Base-by-base conservation (phyloP, 2,329 filamentous ascomycete genomes). In the Aspergillus quadricinctus region DNA sequence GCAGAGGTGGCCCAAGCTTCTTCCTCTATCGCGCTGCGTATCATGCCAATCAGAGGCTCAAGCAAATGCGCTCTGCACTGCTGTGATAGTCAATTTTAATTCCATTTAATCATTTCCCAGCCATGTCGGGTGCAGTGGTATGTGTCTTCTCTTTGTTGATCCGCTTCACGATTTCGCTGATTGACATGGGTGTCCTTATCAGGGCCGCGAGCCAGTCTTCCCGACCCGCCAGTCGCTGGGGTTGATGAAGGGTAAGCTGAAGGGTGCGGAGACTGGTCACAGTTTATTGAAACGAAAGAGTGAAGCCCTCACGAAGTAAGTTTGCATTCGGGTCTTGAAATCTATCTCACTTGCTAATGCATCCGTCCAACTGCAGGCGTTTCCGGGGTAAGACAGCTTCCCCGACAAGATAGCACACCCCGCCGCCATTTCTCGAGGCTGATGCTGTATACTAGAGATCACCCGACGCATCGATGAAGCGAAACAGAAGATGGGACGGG, bases 401-500 rank as follows among this genome's bases (percentile, higher is more conserved):
- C 61, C 59, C 41, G 60, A 52, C 57, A 58, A 57, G 52, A 59
- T 57, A 57, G 57, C 59, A 49, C 59, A 60, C 57, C 45, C 49
- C 64, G 60, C 64, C 64, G 56, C 60, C 64, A 55, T 60, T 50
- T 54, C 58, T 49, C 53, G 49, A 50, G 50, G 62, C 69, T 73
- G 60, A 73, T 59, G 25, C 49, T 48, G 48, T 29, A 27, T 53
- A 21, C 64, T 72, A 90, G 94, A 99, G 69, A 99, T 99, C 69
- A 97, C 94, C 50, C 86, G 87, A 73, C 89, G 94, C 70, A 99
- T 99, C 76, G 93, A 99, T 79, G 94, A 99, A 76, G 94, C 94
- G 45, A 99, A 99, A 78, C 89, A 92, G 67, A 99, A 99, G 81
- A 99, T 99, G 93, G 94, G 94, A 56, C 86, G 93, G 35, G 94